A percentile compares a stretch with the other conserved stretches of the same genome.
Conservation (phyloP, 1,284 basidiomycete species). For the Rhodotorula mucilaginosa region DNA sequence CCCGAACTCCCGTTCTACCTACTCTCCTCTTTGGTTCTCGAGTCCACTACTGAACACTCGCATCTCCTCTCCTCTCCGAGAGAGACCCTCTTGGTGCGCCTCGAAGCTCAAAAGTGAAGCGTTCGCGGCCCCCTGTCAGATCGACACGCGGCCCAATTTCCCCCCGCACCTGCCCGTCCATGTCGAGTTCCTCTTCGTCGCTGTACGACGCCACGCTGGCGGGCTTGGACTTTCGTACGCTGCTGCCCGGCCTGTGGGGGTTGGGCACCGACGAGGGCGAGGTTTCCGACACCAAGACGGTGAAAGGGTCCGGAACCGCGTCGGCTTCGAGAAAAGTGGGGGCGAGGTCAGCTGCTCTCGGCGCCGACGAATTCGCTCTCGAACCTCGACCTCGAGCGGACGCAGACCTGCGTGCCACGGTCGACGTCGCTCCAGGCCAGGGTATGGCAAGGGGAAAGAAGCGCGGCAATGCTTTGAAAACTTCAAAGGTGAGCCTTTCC, state of each 20-base stretch:
- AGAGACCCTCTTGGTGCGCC: too few relatives aligned
- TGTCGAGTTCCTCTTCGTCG: not conserved
- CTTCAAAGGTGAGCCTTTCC: not conserved
- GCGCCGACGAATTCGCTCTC: not conserved
- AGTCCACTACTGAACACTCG: too few relatives aligned
- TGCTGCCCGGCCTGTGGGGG: not conserved
- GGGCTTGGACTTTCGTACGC: not conserved
- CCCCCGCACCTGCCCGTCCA: too few relatives aligned
- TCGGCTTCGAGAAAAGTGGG: not conserved
- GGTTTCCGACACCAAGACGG: not conserved
- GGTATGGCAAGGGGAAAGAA: constrained; percentile 2
- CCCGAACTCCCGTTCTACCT: too few relatives aligned
- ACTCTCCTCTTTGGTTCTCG: too few relatives aligned
- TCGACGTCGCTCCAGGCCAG: not conserved
- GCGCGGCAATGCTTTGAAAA: not conserved
- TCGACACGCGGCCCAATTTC: too few relatives aligned
- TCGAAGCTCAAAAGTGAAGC: too few relatives aligned
- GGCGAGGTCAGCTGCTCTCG: not conserved
- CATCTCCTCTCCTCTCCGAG: too few relatives aligned
- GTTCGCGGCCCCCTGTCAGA: too few relatives aligned
- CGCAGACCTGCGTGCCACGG: not conserved
- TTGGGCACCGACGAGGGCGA: not conserved
- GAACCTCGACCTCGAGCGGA: not conserved
- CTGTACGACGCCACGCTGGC: not conserved
- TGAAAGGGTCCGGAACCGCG: not conserved